phyloP scores from a whole-genome alignment of 2,329 filamentous ascomycete species.

The Stagonosporopsis vannaccii region DNA sequence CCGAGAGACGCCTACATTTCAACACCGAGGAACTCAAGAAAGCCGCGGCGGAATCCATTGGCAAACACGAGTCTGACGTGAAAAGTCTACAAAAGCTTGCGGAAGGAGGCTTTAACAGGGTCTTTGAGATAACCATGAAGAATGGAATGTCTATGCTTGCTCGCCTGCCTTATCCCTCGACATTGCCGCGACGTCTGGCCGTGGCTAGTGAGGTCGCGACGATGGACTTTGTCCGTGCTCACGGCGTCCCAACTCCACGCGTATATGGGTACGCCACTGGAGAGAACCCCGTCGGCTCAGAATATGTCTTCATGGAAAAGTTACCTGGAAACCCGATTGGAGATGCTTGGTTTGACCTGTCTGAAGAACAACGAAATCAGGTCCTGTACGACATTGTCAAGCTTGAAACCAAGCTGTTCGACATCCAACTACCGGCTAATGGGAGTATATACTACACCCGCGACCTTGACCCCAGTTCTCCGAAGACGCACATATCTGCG shows the following conservation, averaged over 20 bases:
- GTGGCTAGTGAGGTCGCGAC: constrained; percentile 52
- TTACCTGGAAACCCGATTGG: constrained; percentile 28
- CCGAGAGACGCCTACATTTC: constrained; percentile 29
- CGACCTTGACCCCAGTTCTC: constrained; percentile 1
- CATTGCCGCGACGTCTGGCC: constrained; percentile 35
- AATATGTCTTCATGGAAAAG: constrained; percentile 46
- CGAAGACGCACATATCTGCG: constrained; percentile 21
- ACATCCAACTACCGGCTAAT: constrained; percentile 27
- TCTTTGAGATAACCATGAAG: constrained; percentile 40
- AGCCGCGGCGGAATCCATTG: neutral
- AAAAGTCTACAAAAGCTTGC: neutral
- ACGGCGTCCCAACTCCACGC: constrained; percentile 35
- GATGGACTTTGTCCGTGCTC: constrained; percentile 38
- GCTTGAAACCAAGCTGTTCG: constrained; percentile 31
- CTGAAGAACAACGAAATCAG: constrained; percentile 28
- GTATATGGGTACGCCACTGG: constrained; percentile 30
- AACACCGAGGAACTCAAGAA: constrained; percentile 30
- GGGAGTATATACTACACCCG: constrained; percentile 33
- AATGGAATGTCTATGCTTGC: constrained; percentile 40
- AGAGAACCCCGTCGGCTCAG: constrained; percentile 33
- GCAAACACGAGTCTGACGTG: neutral
- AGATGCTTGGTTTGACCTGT: constrained; percentile 30
- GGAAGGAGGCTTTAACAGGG: constrained; percentile 46
- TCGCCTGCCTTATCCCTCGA: constrained; percentile 45
- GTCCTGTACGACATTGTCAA: constrained; percentile 28